Percentiles rank a stretch among this genome's conserved stretches.
phyloP scores from a whole-genome alignment of 768 basidiomycete genomes.

The Trametes cubensis region DNA sequence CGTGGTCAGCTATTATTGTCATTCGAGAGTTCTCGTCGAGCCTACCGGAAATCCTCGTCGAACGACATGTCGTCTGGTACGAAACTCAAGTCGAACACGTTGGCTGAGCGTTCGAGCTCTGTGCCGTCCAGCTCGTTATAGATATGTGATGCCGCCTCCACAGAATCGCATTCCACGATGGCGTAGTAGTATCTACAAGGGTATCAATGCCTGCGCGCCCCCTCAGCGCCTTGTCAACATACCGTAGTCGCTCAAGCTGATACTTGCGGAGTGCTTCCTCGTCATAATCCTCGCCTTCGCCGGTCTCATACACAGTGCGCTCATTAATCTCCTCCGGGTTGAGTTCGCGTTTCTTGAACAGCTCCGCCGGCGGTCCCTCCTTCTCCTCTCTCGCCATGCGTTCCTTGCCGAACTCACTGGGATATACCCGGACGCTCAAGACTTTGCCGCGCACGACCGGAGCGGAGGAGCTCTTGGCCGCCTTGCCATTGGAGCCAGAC shows the following conservation, averaged over 20 bases:
- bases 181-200: slow-evolving; percentile 88
- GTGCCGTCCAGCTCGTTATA: slow-evolving; percentile 89
- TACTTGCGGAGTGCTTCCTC: slow-evolving; percentile 87
- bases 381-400: slow-evolving; percentile 84
- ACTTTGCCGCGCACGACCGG: slow-evolving; percentile 64
- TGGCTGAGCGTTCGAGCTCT: slow-evolving; percentile 95
- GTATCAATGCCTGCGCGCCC: neutral
- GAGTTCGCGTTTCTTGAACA: slow-evolving; percentile 63
- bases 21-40: neutral
- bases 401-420: slow-evolving; percentile 91
- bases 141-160: slow-evolving; percentile 75
- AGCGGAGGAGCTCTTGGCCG: slow-evolving; percentile 25
- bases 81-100: slow-evolving; percentile 93
- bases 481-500: slow-evolving; percentile 19
- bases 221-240: slow-evolving; percentile 30
- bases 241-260: slow-evolving; percentile 92
- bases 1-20: neutral
- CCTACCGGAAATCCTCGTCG: slow-evolving; percentile 72
- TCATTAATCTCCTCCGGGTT: slow-evolving; percentile 64
- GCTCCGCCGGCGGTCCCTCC: slow-evolving; percentile 85
- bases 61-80: slow-evolving; percentile 90
- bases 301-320: slow-evolving; percentile 64
- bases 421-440: slow-evolving; percentile 80
- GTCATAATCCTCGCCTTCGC: slow-evolving; percentile 78
- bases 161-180: slow-evolving; percentile 83